Percentiles rank a stretch among this genome's conserved stretches.
Evolutionary conservation across 306 rosid genomes (phyloP).

Genomic region (Dalbergia oliveri): DNA sequence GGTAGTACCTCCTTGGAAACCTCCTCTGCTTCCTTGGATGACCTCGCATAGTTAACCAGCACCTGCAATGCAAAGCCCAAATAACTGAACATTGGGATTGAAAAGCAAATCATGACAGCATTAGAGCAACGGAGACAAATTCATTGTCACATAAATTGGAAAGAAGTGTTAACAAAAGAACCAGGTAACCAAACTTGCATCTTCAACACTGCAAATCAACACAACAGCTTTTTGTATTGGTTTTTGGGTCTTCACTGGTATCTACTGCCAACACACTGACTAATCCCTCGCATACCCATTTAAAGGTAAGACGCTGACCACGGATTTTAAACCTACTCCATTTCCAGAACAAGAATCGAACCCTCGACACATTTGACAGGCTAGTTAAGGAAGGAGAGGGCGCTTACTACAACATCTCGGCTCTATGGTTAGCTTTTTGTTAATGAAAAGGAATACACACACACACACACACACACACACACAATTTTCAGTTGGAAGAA

Average conservation of each 20-base stretch:
- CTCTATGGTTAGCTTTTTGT: too few relatives aligned
- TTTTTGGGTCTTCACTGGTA: neutral
- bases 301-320: too few relatives aligned
- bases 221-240: neutral
- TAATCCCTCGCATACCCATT: too few relatives aligned
- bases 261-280: too few relatives aligned
- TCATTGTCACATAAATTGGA: neutral
- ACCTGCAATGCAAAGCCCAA: slow-evolving; percentile 54
- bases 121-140: neutral
- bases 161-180: slow-evolving; percentile 1
- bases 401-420: too few relatives aligned
- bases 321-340: too few relatives aligned
- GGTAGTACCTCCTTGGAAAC: slow-evolving; percentile 69
- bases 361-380: too few relatives aligned
- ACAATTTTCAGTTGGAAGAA: neutral
- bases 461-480: too few relatives aligned
- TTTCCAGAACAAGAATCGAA: too few relatives aligned
- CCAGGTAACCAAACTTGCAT: neutral
- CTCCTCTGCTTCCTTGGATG: slow-evolving; percentile 80
- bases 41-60: slow-evolving; percentile 81
- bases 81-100: neutral
- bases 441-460: too few relatives aligned
- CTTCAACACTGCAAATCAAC: neutral
- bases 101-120: neutral
- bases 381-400: neutral